Conservation (phyloP, 2,329 filamentous ascomycete genomes). For the Diaporthe citrichinensis region DNA sequence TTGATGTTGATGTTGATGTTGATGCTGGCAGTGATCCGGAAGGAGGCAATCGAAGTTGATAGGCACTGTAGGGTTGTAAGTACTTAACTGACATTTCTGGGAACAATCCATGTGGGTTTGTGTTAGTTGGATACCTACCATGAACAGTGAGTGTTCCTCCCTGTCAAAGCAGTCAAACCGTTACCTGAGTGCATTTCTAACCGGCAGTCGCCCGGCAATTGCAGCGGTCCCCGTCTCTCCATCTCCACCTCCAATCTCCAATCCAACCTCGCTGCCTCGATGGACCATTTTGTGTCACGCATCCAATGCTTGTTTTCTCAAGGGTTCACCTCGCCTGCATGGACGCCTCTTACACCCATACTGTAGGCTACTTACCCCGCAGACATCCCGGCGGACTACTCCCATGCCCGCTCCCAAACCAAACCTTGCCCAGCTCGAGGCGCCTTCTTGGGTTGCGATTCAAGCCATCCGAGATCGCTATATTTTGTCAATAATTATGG, state of each 20-base stretch:
- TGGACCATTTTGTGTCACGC: neutral
- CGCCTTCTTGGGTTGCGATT: neutral
- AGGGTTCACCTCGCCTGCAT: neutral
- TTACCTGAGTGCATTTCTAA: constrained; percentile 12
- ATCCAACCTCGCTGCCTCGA: neutral
- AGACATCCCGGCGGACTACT: neutral
- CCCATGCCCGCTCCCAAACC: neutral
- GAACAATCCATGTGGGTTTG: fast-evolving
- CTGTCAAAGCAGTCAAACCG: neutral
- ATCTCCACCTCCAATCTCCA: neutral
- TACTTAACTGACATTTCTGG: neutral
- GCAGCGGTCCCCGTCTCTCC: neutral
- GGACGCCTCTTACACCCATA: neutral
- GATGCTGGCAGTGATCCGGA: neutral
- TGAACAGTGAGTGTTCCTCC: neutral
- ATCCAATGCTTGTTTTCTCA: neutral
- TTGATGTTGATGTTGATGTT: neutral
- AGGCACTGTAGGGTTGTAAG: neutral
- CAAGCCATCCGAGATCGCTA: constrained; percentile 10
- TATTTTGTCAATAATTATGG: neutral
- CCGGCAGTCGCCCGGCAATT: neutral
- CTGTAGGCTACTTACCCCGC: neutral
- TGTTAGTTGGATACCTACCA: neutral
- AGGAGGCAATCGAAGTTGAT: neutral
- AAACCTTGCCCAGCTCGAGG: neutral